These are phyloP conservation scores for Knoxdaviesia proteae DNA, from an alignment of 2,329 filamentous ascomycete species.

Conservation along the genomic window DNA sequence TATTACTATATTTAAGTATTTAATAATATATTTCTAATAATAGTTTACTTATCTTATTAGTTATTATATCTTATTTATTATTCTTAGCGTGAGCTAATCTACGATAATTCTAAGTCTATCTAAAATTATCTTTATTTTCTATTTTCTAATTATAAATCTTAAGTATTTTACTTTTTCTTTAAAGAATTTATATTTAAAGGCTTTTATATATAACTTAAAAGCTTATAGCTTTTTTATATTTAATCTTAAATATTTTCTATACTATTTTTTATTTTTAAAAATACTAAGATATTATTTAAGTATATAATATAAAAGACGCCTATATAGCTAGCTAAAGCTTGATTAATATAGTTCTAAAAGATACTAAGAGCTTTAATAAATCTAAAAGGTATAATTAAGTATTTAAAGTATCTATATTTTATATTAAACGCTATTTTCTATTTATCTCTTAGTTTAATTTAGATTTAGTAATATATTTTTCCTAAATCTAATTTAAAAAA, in stretches of 20 bases:
- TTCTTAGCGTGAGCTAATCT: no score
- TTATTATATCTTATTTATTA: no score
- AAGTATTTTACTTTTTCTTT: no score
- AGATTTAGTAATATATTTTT: conserved; percentile 11
- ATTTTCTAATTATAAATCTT: no score
- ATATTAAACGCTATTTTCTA: conserved; percentile 15
- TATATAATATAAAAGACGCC: no score
- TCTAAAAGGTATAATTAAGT: conserved; percentile 11
- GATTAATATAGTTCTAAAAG: conserved; percentile 7
- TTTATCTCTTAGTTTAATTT: conserved; percentile 12
- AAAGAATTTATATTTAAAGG: no score
- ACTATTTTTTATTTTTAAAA: conserved; percentile 4
- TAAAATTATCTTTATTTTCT: no score
- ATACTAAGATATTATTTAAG: no score
- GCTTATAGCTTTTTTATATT: conserved; percentile 2
- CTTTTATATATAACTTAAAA: conserved; percentile 1
- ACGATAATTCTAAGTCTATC: no score
- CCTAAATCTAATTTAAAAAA: conserved; percentile 7
- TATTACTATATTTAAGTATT: no score
- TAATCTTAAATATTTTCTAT: conserved; percentile 6
- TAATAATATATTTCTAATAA: no score
- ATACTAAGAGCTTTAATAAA: conserved; percentile 7
- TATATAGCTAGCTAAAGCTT: background rate
- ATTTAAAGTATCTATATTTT: conserved; percentile 13
- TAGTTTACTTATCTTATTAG: no score